Percentiles rank a stretch among this genome's conserved stretches.
These are phyloP conservation scores for Chlorella sorokiniana DNA, from an alignment of 139 green algal genomes.

Conservation along the genomic window DNA sequence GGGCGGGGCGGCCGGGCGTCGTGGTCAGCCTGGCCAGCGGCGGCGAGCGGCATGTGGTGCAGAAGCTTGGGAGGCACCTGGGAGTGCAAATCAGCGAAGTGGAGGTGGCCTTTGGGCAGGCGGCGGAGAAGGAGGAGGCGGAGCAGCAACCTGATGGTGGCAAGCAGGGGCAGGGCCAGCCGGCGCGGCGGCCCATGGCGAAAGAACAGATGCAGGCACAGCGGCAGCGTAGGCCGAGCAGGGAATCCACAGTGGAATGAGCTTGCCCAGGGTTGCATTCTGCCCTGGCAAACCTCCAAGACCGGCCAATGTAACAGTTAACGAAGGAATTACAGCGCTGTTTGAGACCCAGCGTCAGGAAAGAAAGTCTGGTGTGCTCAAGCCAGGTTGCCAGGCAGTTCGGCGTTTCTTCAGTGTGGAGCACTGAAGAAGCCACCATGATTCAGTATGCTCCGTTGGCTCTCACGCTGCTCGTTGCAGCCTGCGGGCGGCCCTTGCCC, in stretches of 20 bases:
- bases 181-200: too few relatives aligned
- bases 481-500: neutral
- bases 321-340: too few relatives aligned
- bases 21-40: constrained; percentile 75
- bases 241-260: too few relatives aligned
- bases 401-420: too few relatives aligned
- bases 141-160: neutral
- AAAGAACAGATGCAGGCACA: too few relatives aligned
- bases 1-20: constrained; percentile 60
- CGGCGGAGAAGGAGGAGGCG: constrained; percentile 1
- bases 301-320: too few relatives aligned
- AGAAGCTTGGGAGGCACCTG: constrained; percentile 69
- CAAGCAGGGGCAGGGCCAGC: neutral
- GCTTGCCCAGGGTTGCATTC: too few relatives aligned
- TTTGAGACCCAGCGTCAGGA: too few relatives aligned
- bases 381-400: too few relatives aligned
- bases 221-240: too few relatives aligned
- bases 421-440: neutral
- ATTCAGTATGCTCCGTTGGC: neutral
- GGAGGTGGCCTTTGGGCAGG: constrained; percentile 36
- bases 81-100: constrained; percentile 58
- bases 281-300: too few relatives aligned
- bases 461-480: neutral
- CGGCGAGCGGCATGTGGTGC: constrained; percentile 75
- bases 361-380: too few relatives aligned